Evolutionary conservation across 225 moss, liverwort and hornwort genomes (phyloP).

Genomic region (Marchantia polymorpha): DNA sequence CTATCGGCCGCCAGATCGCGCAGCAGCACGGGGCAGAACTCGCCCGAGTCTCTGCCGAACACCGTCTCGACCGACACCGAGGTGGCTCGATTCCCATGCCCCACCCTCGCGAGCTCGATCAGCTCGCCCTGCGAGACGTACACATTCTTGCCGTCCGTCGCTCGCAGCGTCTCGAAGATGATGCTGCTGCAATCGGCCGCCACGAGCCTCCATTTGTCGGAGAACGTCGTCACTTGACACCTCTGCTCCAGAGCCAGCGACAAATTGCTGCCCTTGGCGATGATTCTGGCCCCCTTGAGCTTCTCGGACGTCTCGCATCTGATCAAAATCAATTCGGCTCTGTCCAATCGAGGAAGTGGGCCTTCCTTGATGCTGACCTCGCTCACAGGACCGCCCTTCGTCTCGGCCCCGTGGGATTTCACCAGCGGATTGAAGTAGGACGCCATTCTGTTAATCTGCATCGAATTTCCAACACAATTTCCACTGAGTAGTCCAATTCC

Average conservation of each 20-base stretch:
- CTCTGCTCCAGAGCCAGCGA: conserved; percentile 18
- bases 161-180: conserved; percentile 11
- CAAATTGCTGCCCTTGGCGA: conserved; percentile 6
- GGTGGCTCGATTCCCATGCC: conserved; percentile 13
- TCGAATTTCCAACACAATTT: no score
- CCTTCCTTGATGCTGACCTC: conserved; percentile 4
- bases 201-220: conserved; percentile 17
- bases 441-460: conserved; percentile 11
- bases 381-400: not conserved
- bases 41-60: conserved; percentile 8
- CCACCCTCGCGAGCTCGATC: conserved; percentile 13
- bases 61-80: conserved; percentile 15
- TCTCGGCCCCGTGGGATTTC: not conserved
- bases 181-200: conserved; percentile 4
- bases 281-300: conserved; percentile 19
- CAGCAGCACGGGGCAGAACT: conserved; percentile 4
- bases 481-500: no score
- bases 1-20: conserved; percentile 19
- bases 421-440: conserved; percentile 1
- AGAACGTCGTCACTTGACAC: conserved; percentile 21
- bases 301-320: conserved; percentile 11
- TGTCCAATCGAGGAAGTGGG: conserved; percentile 11
- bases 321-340: conserved; percentile 14
- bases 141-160: conserved; percentile 10
- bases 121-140: conserved; percentile 20